phyloP scores from a whole-genome alignment of 768 basidiomycete species.

The Lactifluus rugatus region DNA sequence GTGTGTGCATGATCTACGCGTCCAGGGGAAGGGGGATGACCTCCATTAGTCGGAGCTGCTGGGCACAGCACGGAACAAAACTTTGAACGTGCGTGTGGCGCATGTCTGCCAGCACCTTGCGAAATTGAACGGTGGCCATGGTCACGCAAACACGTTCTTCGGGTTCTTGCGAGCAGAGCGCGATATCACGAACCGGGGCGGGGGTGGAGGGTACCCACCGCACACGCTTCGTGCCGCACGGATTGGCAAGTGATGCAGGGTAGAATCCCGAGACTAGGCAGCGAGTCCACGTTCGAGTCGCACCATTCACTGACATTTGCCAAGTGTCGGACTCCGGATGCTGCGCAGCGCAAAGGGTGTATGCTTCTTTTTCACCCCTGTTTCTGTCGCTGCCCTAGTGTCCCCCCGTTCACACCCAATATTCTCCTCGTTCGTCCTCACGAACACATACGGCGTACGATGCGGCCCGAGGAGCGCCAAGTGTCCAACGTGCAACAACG shows the following conservation, averaged over 20 bases:
- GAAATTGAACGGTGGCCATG: not conserved
- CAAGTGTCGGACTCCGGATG: no score
- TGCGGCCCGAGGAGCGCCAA: not conserved
- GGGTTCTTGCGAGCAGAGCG: not conserved
- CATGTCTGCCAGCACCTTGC: not conserved
- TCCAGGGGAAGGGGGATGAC: not conserved
- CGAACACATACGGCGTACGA: not conserved
- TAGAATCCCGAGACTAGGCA: not conserved
- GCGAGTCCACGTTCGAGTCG: not conserved
- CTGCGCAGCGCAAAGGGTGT: no score
- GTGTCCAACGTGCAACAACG: not conserved
- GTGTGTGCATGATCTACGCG: not conserved
- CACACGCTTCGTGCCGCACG: not conserved
- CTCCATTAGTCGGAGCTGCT: not conserved
- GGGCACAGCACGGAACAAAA: not conserved
- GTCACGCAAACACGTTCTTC: not conserved
- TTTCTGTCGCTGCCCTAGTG: not conserved
- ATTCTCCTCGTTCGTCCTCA: not conserved
- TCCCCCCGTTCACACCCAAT: not conserved
- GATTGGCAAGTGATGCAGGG: not conserved
- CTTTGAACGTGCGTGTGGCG: not conserved
- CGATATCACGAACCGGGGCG: not conserved
- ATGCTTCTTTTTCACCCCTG: no score
- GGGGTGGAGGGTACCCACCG: not conserved
- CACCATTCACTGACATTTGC: no score